A percentile compares a stretch with the other conserved stretches of the same genome.
phyloP scores from a whole-genome alignment of 768 basidiomycete genomes.

The Lactifluus hygrophoroides region DNA sequence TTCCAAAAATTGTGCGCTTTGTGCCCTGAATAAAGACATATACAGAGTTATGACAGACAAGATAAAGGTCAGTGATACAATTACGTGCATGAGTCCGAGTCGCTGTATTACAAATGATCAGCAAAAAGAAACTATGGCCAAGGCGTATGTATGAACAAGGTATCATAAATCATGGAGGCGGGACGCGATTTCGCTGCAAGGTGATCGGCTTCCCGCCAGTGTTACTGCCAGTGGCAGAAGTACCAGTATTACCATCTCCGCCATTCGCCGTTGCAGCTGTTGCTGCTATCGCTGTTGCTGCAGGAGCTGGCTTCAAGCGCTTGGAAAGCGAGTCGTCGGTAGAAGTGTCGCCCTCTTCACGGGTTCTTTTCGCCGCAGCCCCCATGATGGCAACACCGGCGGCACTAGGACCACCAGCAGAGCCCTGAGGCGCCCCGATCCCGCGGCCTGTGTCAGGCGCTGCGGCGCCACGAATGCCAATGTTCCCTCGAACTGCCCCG shows the following conservation, averaged over 20 bases:
- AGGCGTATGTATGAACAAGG: not conserved
- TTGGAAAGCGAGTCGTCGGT: conserved; percentile 17
- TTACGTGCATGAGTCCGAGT: conserved; percentile 9
- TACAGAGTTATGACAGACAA: no score
- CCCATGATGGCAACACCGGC: conserved; percentile 18
- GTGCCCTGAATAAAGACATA: no score
- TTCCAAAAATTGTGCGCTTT: no score
- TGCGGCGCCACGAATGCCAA: conserved; percentile 18
- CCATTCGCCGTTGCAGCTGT: not conserved
- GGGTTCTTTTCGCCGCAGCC: conserved; percentile 18
- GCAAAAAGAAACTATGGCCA: not conserved
- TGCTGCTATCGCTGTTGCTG: not conserved
- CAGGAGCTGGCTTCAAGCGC: conserved; percentile 14
- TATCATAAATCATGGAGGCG: conserved; percentile 24
- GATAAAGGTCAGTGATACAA: conserved; percentile 5
- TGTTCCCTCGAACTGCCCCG: not conserved
- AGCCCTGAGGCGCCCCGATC: not conserved
- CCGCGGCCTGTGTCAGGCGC: conserved; percentile 7
- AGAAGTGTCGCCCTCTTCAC: conserved; percentile 15
- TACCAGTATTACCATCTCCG: not conserved
- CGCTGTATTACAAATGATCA: not conserved
- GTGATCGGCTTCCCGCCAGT: conserved; percentile 17
- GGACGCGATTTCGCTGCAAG: conserved; percentile 16
- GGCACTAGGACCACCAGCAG: not conserved
- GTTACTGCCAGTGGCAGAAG: not conserved